phyloP scores from a whole-genome alignment of 1,284 basidiomycete species.

The Apiotrichum mycotoxinovorans region DNA sequence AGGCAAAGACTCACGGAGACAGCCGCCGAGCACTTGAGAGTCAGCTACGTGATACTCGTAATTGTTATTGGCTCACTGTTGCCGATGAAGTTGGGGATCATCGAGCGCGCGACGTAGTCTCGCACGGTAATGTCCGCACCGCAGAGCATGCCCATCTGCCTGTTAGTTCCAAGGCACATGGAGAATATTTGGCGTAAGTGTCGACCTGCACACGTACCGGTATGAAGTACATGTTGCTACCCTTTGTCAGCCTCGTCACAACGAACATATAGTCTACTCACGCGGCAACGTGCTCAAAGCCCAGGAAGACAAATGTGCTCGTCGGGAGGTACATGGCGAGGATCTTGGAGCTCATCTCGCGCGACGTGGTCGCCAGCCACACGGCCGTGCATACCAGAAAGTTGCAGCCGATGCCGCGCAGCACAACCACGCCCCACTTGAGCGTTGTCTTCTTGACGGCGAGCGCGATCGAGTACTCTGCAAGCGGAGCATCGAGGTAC shows the following conservation, averaged over 20 bases:
- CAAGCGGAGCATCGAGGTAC: constrained; percentile 15
- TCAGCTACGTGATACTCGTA: no score
- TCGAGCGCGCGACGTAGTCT: constrained; percentile 23
- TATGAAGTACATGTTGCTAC: constrained; percentile 36
- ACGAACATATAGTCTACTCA: constrained; percentile 15
- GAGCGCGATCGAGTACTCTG: constrained; percentile 16
- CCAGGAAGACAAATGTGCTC: constrained; percentile 39
- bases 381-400: constrained; percentile 30
- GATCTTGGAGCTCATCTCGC: constrained; percentile 44
- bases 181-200: not conserved
- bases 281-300: constrained; percentile 44
- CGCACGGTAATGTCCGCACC: constrained; percentile 25
- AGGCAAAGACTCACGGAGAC: constrained; percentile 3
- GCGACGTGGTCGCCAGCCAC: constrained; percentile 15
- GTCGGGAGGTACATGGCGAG: constrained; percentile 43
- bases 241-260: not conserved
- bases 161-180: constrained; percentile 11
- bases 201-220: not conserved
- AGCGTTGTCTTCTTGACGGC: constrained; percentile 22
- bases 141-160: constrained; percentile 41
- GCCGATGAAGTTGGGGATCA: constrained; percentile 30
- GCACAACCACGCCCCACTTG: constrained; percentile 30
- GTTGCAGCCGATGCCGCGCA: constrained; percentile 48
- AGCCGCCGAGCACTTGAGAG: not conserved
- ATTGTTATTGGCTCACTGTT: constrained; percentile 21